Evolutionary conservation across 768 basidiomycete species (phyloP), one percentile per base, ranked within the genome.

Genomic region (Trametes punicea): DNA sequence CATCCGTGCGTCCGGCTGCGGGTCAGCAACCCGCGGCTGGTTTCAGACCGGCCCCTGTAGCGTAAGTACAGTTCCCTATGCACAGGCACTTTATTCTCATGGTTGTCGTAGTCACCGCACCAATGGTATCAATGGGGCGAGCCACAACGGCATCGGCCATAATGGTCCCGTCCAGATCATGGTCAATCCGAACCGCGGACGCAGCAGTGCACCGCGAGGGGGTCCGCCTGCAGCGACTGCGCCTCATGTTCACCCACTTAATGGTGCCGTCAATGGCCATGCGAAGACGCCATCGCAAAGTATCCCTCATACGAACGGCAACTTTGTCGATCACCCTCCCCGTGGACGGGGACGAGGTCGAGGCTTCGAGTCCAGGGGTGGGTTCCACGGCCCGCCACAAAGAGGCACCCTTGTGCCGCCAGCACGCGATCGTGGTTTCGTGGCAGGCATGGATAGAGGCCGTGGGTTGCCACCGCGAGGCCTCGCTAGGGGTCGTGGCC

Each of bases 121-220:
- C 44, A 53, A 46, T 23, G 33, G 57, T 60, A 46, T 51, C 49
- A 50, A 47, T n/a, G 40, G 26, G 4, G 40, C 33, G 5, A 23
- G 6, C 18, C 55, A 33, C 21, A 56, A 73, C 8, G 49, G 44
- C 8, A 8, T 46, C 29, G 36, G 69, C 34, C 71, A 71, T 51
- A 65, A 67, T 59, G 48, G 70, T 2, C 79, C 80, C 3, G 76
- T 90, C 15, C 79, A 82, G 30, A 91, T 92, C 52, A 88, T 91
- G 85, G 69, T 80, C 13, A 92, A 93, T 64, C 90, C 90, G 0
- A 85, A 87, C 67, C 76, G 81, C 50, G 78, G 75, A 3, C 74
- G 77, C 39, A 71, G 68, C 44, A 65, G 69, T 25, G 51, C 73
- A 5, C 67, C 65, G 7, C 63, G 63, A 36, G 57, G 60, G 3